Evolutionary conservation across 2,329 filamentous ascomycete genomes (phyloP).

Genomic region (Cryphonectria naterciae): DNA sequence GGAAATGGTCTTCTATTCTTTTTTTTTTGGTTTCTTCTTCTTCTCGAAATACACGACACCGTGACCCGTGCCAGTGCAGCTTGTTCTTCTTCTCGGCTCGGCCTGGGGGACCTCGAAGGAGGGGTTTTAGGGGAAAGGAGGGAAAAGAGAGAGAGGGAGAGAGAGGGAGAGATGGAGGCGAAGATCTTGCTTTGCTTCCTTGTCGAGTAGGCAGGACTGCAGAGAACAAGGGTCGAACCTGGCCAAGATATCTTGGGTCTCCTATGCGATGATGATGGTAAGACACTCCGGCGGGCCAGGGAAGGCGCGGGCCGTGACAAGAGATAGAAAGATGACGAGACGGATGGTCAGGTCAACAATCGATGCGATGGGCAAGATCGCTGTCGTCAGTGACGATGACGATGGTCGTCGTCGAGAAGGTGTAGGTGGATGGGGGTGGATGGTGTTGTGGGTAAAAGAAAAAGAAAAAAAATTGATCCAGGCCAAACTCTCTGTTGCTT

Average conservation of each 20-base stretch:
- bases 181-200: slow-evolving; percentile 9
- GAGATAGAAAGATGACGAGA: slow-evolving; percentile 13
- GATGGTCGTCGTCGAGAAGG: slow-evolving; percentile 7
- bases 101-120: slow-evolving; percentile 29
- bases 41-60: slow-evolving; percentile 38
- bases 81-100: slow-evolving; percentile 29
- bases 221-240: slow-evolving; percentile 25
- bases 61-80: slow-evolving; percentile 38
- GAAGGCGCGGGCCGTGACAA: slow-evolving; percentile 26
- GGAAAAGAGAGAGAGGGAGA: too few relatives aligned
- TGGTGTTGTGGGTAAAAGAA: slow-evolving; percentile 37
- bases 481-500: slow-evolving; percentile 47
- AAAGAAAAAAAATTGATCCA: slow-evolving; percentile 41
- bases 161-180: neutral
- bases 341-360: neutral
- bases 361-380: neutral
- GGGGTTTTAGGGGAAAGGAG: too few relatives aligned
- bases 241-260: neutral
- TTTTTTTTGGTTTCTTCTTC: slow-evolving; percentile 24
- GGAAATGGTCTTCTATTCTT: slow-evolving; percentile 36
- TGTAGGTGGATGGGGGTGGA: slow-evolving; percentile 27
- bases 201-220: slow-evolving; percentile 17
- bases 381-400: slow-evolving; percentile 12
- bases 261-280: slow-evolving; percentile 16
- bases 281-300: slow-evolving; percentile 5